Evolutionary conservation across 495 filamentous ascomycete genomes (phyloP), one percentile per base, ranked within the genome.

Genomic region (Podospora appendiculata): DNA sequence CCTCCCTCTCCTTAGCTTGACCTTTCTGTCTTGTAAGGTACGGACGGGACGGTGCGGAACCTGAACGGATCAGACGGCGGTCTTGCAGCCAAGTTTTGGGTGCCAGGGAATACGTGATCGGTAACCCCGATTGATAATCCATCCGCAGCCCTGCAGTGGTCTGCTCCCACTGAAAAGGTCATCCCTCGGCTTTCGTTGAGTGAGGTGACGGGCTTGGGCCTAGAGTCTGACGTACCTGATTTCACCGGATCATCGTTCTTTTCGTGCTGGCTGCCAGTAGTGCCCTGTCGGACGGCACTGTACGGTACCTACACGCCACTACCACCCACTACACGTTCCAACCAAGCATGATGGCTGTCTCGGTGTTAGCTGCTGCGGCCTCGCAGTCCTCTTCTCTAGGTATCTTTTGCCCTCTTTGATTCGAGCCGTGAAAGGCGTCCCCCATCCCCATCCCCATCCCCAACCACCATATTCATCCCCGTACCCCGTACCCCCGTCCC

Each of bases 321-420:
- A 25, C 25, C 25, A 25, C 25, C 25, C 25, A 25, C 25, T 5
- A 25, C 25, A n/a, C n/a, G n/a, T 25, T 2, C 25, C 25, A 25
- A 25, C 32, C 45, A 54, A 39, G 57, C 41, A 13, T 7, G 41
- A 69, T 69, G 66, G 59, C 66, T 2, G 58, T 55, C 47, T 65
- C 64, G 41, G 38, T 65, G 61, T 48, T 68, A 39, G 56, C 61
- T 53, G 53, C 65, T 55, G 61, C 64, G 48, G 58, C 59, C 38
- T 51, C 63, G 49, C 59, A 61, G 61, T 48, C 65, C 39, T 55
- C 54, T 43, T 53, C 59, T 50, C 47, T 60, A 68, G 65, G 65
- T 68, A 63, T 62, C 52, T 60, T 58, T 46, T 48, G 25, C 52
- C 19, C 63, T 59, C 51, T 54, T 58, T 43, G 50, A 57, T 47